Evolutionary conservation across 306 rosid genomes (phyloP).

Genomic region (Gastrolobium bilobum): DNA sequence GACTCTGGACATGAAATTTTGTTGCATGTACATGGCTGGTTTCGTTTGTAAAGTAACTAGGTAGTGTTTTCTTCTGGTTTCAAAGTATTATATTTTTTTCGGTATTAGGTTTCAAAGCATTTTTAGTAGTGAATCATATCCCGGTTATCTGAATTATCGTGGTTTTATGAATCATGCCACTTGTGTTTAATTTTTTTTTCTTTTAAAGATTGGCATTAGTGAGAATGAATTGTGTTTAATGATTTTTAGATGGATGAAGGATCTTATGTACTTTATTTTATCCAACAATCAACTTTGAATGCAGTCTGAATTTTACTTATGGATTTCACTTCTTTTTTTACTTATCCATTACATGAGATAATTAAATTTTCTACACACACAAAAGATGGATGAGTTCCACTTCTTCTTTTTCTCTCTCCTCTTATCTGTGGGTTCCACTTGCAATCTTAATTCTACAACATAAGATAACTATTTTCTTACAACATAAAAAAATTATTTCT

Average conservation of each 20-base stretch:
- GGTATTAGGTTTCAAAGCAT: too few species aligned
- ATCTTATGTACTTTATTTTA: neutral
- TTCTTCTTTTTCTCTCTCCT: too few species aligned
- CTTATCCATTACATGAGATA: too few species aligned
- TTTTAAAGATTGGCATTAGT: slow-evolving; percentile 6
- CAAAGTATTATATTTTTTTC: neutral
- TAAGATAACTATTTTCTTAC: too few species aligned
- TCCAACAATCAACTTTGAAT: neutral
- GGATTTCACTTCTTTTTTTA: too few species aligned
- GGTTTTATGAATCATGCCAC: slow-evolving; percentile 1
- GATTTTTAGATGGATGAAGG: slow-evolving; percentile 21
- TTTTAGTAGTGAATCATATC: neutral
- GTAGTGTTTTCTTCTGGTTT: slow-evolving; percentile 27
- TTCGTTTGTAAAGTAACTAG: slow-evolving; percentile 32
- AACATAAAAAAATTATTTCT: too few species aligned
- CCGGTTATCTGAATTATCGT: slow-evolving; percentile 10
- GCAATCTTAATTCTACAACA: too few species aligned
- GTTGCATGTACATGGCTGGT: slow-evolving; percentile 41
- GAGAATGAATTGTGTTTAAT: neutral
- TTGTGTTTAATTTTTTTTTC: slow-evolving; percentile 28
- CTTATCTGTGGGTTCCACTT: too few species aligned
- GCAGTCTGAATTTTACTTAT: neutral
- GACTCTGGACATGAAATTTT: slow-evolving; percentile 38
- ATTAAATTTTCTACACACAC: too few species aligned
- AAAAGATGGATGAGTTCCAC: too few species aligned